A percentile compares a stretch with the other conserved stretches of the same genome.
phyloP scores from a whole-genome alignment of 306 rosid species.

The Dicorynia guianensis region DNA sequence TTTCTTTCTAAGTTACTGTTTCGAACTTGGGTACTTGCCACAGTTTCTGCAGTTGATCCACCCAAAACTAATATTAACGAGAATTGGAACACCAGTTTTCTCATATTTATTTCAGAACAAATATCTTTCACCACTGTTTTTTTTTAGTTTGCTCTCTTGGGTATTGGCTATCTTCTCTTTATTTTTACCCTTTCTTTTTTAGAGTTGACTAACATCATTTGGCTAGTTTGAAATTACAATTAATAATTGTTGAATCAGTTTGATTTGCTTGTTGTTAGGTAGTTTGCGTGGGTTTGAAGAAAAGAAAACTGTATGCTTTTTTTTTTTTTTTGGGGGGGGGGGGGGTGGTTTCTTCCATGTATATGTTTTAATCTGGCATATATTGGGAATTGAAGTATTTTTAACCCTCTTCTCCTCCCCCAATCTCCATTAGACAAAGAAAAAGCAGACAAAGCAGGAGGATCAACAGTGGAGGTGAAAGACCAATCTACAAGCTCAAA shows the following conservation, averaged over 20 bases:
- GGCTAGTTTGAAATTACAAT: constrained; percentile 2
- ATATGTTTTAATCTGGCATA: constrained; percentile 3
- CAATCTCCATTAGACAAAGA: constrained; percentile 43
- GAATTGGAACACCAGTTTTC: not conserved
- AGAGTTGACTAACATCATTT: not conserved
- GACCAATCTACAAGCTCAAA: constrained; percentile 51
- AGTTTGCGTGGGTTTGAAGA: not conserved
- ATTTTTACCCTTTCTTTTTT: not conserved
- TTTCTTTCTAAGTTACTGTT: not conserved
- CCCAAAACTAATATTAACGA: not conserved
- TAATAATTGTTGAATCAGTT: constrained; percentile 1
- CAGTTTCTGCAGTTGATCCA: not conserved
- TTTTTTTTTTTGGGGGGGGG: constrained; percentile 1
- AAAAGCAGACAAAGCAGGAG: constrained; percentile 51
- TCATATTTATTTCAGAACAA: not conserved
- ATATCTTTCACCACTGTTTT: not conserved
- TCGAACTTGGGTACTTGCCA: not conserved
- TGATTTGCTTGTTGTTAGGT: constrained; percentile 16
- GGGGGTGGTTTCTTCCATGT: constrained; percentile 6
- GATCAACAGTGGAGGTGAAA: constrained; percentile 43
- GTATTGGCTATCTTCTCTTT: too few species aligned
- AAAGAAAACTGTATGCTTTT: not conserved
- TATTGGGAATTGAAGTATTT: constrained; percentile 21
- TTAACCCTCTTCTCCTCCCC: constrained; percentile 1
- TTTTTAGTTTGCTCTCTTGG: not conserved